phyloP scores from a whole-genome alignment of 495 filamentous ascomycete species.

The Thermothielavioides terrestris region DNA sequence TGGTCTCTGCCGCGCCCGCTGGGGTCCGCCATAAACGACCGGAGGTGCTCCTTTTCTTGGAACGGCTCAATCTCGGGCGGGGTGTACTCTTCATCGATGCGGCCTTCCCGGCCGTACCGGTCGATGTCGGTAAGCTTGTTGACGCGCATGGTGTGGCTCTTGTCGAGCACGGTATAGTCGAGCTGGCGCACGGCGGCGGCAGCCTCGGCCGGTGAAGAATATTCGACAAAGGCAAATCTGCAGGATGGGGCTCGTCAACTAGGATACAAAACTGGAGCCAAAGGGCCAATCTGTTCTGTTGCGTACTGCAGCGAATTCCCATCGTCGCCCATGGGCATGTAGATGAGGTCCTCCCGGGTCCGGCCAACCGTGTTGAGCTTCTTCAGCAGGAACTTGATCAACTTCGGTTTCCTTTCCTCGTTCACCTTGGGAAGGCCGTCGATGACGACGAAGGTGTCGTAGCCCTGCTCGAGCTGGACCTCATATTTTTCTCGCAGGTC shows the following conservation, averaged over 20 bases:
- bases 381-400: constrained; percentile 87
- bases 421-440: constrained; percentile 84
- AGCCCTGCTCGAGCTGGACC: constrained; percentile 87
- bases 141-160: constrained; percentile 85
- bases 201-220: constrained; percentile 84
- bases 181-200: constrained; percentile 78
- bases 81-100: constrained; percentile 81
- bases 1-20: constrained; percentile 86
- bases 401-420: constrained; percentile 76
- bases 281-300: no score
- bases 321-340: constrained; percentile 83
- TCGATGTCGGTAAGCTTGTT: constrained; percentile 99
- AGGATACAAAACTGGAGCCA: no score
- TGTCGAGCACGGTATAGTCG: constrained; percentile 77
- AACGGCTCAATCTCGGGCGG: constrained; percentile 71
- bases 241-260: constrained; percentile 11
- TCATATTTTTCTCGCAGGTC: constrained; percentile 89
- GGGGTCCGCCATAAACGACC: constrained; percentile 82
- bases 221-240: constrained; percentile 93
- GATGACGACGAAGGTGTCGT: constrained; percentile 90
- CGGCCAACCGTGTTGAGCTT: constrained; percentile 78
- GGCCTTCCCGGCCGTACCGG: constrained; percentile 86
- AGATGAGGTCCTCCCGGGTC: constrained; percentile 76
- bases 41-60: constrained; percentile 84
- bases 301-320: constrained; percentile 72